phyloP scores from a whole-genome alignment of 352 stramenopile genomes.

The Lagenidium giganteum region DNA sequence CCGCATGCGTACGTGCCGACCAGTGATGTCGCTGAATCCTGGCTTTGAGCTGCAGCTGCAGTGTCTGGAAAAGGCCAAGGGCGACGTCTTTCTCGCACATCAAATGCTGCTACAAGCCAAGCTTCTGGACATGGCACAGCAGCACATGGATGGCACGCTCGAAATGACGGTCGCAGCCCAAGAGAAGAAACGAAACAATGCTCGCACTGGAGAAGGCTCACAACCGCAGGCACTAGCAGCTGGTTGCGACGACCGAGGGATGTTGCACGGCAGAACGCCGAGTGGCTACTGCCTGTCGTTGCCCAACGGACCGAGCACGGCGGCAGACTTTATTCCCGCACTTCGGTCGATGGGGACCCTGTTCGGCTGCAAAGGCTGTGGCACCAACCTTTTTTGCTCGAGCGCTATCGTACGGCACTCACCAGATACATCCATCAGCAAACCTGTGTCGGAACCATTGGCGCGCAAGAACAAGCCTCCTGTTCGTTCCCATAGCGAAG shows the following conservation, averaged over 20 bases:
- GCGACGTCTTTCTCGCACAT: constrained; percentile 73
- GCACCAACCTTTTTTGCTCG: constrained; percentile 55
- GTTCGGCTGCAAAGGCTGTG: constrained; percentile 57
- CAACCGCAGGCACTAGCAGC: constrained; percentile 1
- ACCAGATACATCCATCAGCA: no score
- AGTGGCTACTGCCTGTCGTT: constrained; percentile 53
- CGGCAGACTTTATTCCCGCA: constrained; percentile 52
- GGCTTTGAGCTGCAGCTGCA: constrained; percentile 85
- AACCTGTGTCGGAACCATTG: no score
- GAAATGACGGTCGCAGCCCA: constrained; percentile 6
- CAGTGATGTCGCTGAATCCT: constrained; percentile 68
- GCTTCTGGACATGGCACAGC: constrained; percentile 27
- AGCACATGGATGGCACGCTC: constrained; percentile 27
- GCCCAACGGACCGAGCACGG: constrained; percentile 8
- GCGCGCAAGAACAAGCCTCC: no score
- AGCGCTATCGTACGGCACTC: constrained; percentile 43
- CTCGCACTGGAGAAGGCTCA: constrained; percentile 11
- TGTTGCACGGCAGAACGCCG: constrained; percentile 48
- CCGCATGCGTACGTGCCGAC: constrained; percentile 49
- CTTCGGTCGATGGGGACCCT: constrained; percentile 68
- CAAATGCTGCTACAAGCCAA: constrained; percentile 61
- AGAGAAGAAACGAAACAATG: constrained; percentile 18
- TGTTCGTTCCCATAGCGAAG: no score
- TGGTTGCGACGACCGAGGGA: constrained; percentile 46
- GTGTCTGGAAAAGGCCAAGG: constrained; percentile 54